phyloP scores from a whole-genome alignment of 1,284 basidiomycete genomes.

The Coniferiporia weirii region DNA sequence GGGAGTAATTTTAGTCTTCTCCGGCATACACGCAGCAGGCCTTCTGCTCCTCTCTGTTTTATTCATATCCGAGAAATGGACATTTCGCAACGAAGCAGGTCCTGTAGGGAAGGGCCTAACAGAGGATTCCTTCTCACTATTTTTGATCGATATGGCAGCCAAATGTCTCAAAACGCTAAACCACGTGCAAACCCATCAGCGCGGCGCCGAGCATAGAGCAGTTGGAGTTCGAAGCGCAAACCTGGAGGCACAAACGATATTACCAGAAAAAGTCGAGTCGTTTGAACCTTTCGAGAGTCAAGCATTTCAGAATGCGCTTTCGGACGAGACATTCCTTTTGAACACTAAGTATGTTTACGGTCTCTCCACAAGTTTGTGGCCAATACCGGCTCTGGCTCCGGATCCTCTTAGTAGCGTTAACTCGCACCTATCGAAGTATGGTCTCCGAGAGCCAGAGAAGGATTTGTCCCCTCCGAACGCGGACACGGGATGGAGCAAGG shows the following conservation, averaged over 20 bases:
- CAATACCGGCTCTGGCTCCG: not conserved
- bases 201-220: not conserved
- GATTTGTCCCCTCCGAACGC: too few relatives aligned
- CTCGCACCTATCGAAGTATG: too few relatives aligned
- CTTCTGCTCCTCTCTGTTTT: not conserved
- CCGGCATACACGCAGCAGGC: not conserved
- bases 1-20: not conserved
- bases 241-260: not conserved
- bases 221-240: not conserved
- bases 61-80: constrained; percentile 4
- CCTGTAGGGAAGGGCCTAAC: not conserved
- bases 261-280: not conserved
- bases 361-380: not conserved
- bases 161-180: not conserved
- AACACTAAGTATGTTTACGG: not conserved
- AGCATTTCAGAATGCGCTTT: constrained; percentile 1
- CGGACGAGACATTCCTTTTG: not conserved
- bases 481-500: too few relatives aligned
- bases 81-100: not conserved
- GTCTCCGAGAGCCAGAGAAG: too few relatives aligned
- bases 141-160: not conserved
- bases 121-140: not conserved
- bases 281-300: not conserved
- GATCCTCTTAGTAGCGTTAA: too few relatives aligned
- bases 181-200: not conserved